Percentiles rank a stretch among this genome's conserved stretches.
Conservation (phyloP, 208 protist genomes). For the Acanthamoeba rhysodes region DNA sequence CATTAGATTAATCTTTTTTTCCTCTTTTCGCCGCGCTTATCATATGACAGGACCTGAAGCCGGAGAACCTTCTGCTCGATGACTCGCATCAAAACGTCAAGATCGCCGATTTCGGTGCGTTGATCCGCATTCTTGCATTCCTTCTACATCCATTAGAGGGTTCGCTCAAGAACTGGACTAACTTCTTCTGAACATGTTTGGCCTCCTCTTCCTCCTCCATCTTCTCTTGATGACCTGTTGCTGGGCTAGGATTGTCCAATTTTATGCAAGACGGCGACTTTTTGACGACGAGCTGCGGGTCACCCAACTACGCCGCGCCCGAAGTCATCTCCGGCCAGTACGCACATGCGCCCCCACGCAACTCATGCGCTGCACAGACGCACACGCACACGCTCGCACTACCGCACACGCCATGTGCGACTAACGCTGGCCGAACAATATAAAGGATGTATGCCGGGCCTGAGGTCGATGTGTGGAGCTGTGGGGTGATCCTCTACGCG, state of each 20-base stretch:
- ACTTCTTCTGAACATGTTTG: background rate
- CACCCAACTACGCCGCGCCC: conserved; percentile 94
- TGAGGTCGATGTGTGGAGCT: conserved; percentile 91
- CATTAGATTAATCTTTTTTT: too few relatives aligned
- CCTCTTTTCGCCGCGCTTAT: too few relatives aligned
- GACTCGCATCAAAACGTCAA: conserved; percentile 90
- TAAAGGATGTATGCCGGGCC: conserved; percentile 91
- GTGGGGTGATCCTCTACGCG: conserved; percentile 93
- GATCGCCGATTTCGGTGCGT: conserved; percentile 94
- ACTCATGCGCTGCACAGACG: background rate
- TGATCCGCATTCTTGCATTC: background rate
- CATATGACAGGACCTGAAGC: conserved; percentile 92
- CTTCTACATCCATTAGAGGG: background rate
- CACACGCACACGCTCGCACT: background rate
- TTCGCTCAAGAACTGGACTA: background rate
- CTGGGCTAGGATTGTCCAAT: conserved; percentile 87
- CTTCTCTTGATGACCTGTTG: too few relatives aligned
- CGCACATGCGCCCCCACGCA: background rate
- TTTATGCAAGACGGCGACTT: conserved; percentile 93
- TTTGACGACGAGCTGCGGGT: conserved; percentile 93
- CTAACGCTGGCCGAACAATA: background rate
- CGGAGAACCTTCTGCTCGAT: conserved; percentile 93
- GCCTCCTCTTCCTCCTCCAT: background rate
- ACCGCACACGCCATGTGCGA: background rate
- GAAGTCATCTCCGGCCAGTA: conserved; percentile 92